Evolutionary conservation across 2,329 filamentous ascomycete genomes (phyloP).

Genomic region (Rasamsonia emersonii): DNA sequence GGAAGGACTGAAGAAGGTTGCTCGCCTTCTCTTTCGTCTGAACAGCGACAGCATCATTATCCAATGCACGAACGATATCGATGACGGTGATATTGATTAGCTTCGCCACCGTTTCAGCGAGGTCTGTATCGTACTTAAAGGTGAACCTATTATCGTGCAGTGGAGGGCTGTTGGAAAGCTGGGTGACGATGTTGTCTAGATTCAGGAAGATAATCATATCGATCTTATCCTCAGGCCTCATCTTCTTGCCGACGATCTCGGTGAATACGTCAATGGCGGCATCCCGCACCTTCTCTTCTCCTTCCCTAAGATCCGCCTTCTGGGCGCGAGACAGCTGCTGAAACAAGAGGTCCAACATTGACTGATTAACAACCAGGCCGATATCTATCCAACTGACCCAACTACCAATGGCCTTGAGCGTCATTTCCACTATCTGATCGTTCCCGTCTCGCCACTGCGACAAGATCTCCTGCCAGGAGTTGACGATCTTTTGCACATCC

Average conservation of each 20-base stretch:
- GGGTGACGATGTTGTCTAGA: slow-evolving; percentile 71
- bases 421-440: slow-evolving; percentile 72
- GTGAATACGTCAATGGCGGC: slow-evolving; percentile 91
- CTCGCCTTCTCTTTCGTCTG: slow-evolving; percentile 67
- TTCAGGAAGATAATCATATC: slow-evolving; percentile 89
- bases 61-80: slow-evolving; percentile 80
- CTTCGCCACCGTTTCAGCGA: slow-evolving; percentile 90
- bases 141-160: slow-evolving; percentile 71
- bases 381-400: slow-evolving; percentile 99
- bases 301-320: slow-evolving; percentile 53
- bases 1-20: slow-evolving; percentile 70
- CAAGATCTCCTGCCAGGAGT: slow-evolving; percentile 87
- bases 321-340: slow-evolving; percentile 73
- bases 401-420: slow-evolving; percentile 82
- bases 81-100: slow-evolving; percentile 83
- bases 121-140: slow-evolving; percentile 84
- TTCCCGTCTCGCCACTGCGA: slow-evolving; percentile 64
- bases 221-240: slow-evolving; percentile 83
- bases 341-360: slow-evolving; percentile 76
- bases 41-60: slow-evolving; percentile 54
- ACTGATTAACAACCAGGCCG: slow-evolving; percentile 79
- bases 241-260: slow-evolving; percentile 96
- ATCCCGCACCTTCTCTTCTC: slow-evolving; percentile 75
- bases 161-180: slow-evolving; percentile 75
- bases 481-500: slow-evolving; percentile 80